Conservation (phyloP, 2,329 filamentous ascomycete species). For the Botryosphaeria dothidea region DNA sequence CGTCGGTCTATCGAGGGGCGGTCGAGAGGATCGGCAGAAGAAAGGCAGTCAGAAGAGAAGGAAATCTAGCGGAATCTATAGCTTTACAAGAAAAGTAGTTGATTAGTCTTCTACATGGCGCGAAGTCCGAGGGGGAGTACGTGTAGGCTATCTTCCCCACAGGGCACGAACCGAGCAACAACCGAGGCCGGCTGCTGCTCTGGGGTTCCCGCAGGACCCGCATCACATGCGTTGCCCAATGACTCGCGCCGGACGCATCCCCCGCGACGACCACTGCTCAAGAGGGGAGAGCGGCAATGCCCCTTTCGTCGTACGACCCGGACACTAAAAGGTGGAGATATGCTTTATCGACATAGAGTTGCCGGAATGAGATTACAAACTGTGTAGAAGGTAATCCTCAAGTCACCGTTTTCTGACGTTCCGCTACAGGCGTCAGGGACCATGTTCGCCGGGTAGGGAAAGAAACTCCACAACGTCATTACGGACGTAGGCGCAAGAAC, state of each 20-base stretch:
- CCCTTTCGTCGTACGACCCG: background rate
- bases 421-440: background rate
- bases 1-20: background rate
- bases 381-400: background rate
- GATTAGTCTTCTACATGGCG: conserved; percentile 15
- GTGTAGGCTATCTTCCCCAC: background rate
- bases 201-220: conserved; percentile 4
- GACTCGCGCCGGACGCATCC: conserved; percentile 3
- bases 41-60: background rate
- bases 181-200: conserved; percentile 10
- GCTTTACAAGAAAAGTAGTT: conserved; percentile 1
- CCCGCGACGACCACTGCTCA: background rate
- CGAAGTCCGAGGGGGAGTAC: background rate
- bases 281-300: background rate
- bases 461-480: background rate
- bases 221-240: conserved; percentile 10
- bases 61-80: background rate
- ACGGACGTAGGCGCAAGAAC: background rate
- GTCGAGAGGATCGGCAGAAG: background rate
- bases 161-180: conserved; percentile 9
- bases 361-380: background rate
- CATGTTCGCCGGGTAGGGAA: background rate
- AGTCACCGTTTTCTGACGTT: background rate
- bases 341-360: background rate
- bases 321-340: background rate